A percentile compares a stretch with the other conserved stretches of the same genome.
These are phyloP conservation scores for Phytophthora multivora DNA, from an alignment of 352 stramenopile species.

Conservation along the genomic window DNA sequence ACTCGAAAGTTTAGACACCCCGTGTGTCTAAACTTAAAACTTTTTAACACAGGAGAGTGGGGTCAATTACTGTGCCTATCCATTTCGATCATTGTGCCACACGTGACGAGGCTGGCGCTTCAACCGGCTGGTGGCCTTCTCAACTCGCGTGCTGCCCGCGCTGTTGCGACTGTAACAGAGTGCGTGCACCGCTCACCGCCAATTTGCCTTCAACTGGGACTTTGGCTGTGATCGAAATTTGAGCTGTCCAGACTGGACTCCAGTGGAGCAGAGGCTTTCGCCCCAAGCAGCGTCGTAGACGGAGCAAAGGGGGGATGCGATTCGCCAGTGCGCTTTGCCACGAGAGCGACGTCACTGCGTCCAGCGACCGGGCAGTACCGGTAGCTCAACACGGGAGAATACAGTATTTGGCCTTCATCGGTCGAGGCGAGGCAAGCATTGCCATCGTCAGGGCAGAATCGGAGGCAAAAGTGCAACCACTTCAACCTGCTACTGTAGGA, in stretches of 20 bases:
- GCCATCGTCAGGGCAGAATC: neutral
- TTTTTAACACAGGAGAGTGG: no score
- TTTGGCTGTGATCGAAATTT: slow-evolving; percentile 5
- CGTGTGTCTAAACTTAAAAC: no score
- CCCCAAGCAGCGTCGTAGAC: slow-evolving; percentile 19
- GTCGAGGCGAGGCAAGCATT: slow-evolving; percentile 5
- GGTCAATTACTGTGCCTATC: no score
- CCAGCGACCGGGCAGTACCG: slow-evolving; percentile 1
- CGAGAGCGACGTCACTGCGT: slow-evolving; percentile 24
- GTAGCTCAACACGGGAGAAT: neutral
- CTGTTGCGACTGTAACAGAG: slow-evolving; percentile 12
- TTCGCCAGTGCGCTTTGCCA: slow-evolving; percentile 8
- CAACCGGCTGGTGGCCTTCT: slow-evolving; percentile 1
- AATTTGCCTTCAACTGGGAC: neutral
- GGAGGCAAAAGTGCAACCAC: slow-evolving; percentile 3
- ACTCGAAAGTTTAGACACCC: no score
- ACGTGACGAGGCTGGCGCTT: slow-evolving; percentile 6
- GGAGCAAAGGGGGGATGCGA: neutral
- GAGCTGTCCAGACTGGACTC: neutral
- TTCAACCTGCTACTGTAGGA: slow-evolving; percentile 13
- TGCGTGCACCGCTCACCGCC: slow-evolving; percentile 1
- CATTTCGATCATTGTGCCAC: no score
- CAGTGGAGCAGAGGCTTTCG: slow-evolving; percentile 3
- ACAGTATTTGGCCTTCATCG: neutral
- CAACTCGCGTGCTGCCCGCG: slow-evolving; percentile 20